These are phyloP conservation scores for Colletotrichum brevisporum DNA, from an alignment of 2,329 filamentous ascomycete genomes.

Conservation along the genomic window DNA sequence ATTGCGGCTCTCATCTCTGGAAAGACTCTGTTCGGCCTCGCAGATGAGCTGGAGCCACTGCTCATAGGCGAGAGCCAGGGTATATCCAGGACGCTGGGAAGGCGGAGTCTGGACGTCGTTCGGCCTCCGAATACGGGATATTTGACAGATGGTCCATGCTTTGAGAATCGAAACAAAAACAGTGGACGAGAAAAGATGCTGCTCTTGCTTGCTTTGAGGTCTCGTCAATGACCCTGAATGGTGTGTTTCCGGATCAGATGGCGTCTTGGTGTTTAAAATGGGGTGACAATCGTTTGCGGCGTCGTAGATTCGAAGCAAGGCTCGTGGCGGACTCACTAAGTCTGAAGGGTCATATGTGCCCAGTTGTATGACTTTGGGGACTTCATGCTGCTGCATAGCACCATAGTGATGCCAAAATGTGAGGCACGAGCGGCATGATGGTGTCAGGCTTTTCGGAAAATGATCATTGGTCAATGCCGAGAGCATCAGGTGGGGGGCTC, in stretches of 20 bases:
- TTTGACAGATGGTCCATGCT: constrained; percentile 32
- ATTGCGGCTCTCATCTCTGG: not conserved
- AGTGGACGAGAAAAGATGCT: too few relatives aligned
- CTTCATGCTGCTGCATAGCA: constrained; percentile 8
- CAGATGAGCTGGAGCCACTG: constrained; percentile 6
- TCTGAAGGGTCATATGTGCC: constrained; percentile 14
- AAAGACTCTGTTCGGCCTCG: not conserved
- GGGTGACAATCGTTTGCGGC: too few relatives aligned
- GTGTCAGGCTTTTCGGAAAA: constrained; percentile 16
- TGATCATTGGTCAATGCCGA: constrained; percentile 32
- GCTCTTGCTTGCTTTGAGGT: too few relatives aligned
- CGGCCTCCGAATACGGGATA: not conserved
- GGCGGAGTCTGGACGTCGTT: constrained; percentile 13
- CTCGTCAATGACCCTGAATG: too few relatives aligned
- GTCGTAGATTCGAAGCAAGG: too few relatives aligned
- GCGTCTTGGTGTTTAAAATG: too few relatives aligned
- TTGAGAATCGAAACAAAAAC: not conserved
- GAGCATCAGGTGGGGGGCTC: constrained; percentile 9
- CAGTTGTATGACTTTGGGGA: not conserved
- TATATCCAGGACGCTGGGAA: constrained; percentile 22
- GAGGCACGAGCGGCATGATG: constrained; percentile 14
- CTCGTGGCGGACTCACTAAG: too few relatives aligned
- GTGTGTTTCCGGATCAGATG: too few relatives aligned
- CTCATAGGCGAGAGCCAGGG: constrained; percentile 18
- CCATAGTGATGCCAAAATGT: constrained; percentile 20